Conservation (phyloP, 2,329 filamentous ascomycete species). For the Pseudomassariella vexata region DNA sequence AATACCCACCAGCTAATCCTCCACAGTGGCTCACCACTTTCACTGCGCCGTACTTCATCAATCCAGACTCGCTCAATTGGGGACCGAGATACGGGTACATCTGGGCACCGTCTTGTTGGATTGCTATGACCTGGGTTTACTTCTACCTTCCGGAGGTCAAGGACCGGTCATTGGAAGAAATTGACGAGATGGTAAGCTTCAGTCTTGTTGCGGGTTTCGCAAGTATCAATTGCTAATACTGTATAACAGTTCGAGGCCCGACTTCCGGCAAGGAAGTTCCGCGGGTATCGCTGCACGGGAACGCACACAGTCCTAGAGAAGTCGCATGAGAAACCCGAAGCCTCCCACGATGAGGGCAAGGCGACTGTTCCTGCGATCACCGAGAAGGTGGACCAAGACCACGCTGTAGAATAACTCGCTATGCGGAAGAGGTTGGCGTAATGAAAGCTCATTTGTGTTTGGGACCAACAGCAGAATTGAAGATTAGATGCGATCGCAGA, state of each 20-base stretch:
- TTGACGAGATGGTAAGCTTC: conserved; percentile 44
- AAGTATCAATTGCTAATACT: conserved; percentile 6
- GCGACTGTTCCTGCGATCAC: background rate
- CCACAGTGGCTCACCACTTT: conserved; percentile 47
- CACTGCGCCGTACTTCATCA: conserved; percentile 56
- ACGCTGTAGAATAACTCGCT: too few relatives aligned
- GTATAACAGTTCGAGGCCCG: conserved; percentile 27
- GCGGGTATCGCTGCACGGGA: conserved; percentile 28
- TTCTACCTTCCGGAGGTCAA: conserved; percentile 49
- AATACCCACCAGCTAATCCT: conserved; percentile 1
- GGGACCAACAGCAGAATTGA: too few relatives aligned
- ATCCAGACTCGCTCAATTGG: conserved; percentile 46
- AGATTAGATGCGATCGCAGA: too few relatives aligned
- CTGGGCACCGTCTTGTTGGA: conserved; percentile 35
- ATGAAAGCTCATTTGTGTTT: too few relatives aligned
- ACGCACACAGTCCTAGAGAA: conserved; percentile 16
- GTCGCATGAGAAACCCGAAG: conserved; percentile 9
- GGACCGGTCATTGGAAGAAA: conserved; percentile 46
- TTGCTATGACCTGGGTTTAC: conserved; percentile 33
- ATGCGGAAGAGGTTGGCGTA: too few relatives aligned
- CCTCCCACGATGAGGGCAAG: conserved; percentile 12
- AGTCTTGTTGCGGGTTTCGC: conserved; percentile 15
- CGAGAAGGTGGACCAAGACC: too few relatives aligned
- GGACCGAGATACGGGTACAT: conserved; percentile 54
- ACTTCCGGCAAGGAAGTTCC: conserved; percentile 29